phyloP scores from a whole-genome alignment of 2,329 filamentous ascomycete genomes.

The Colletotrichum lupini region DNA sequence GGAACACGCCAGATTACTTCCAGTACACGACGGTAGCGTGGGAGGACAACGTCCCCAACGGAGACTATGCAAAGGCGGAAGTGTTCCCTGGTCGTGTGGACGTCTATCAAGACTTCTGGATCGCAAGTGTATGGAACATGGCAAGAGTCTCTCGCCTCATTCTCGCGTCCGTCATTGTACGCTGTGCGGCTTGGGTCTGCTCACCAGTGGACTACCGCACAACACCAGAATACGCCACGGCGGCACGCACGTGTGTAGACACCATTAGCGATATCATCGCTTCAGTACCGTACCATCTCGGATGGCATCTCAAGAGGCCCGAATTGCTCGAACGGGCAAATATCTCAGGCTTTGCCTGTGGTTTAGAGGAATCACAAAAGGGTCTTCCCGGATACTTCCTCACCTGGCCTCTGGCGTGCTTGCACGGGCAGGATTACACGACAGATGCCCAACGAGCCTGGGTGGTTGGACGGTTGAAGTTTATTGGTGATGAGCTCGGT shows the following conservation, averaged over 20 bases:
- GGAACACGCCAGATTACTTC: slow-evolving; percentile 61
- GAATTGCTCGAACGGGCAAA: slow-evolving; percentile 53
- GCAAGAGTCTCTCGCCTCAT: slow-evolving; percentile 64
- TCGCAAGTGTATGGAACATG: slow-evolving; percentile 68
- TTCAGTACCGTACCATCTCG: slow-evolving; percentile 70
- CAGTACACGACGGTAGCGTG: slow-evolving; percentile 64
- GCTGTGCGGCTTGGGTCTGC: slow-evolving; percentile 70
- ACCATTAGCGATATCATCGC: slow-evolving; percentile 70
- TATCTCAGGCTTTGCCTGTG: slow-evolving; percentile 59
- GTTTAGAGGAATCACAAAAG: slow-evolving; percentile 61
- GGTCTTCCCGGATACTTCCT: slow-evolving; percentile 69
- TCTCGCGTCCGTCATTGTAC: slow-evolving; percentile 65
- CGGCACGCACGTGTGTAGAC: slow-evolving; percentile 61
- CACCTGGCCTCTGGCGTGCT: slow-evolving; percentile 67
- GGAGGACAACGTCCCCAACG: slow-evolving; percentile 64
- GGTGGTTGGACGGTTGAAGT: slow-evolving; percentile 63
- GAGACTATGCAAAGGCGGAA: slow-evolving; percentile 63
- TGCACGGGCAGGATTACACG: slow-evolving; percentile 67
- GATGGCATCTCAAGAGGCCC: slow-evolving; percentile 63
- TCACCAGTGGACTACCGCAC: slow-evolving; percentile 71
- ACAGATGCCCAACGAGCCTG: slow-evolving; percentile 69
- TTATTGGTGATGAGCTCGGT: slow-evolving; percentile 66
- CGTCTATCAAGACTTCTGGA: slow-evolving; percentile 68
- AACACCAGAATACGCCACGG: slow-evolving; percentile 69
- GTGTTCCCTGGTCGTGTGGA: slow-evolving; percentile 71